phyloP scores from a whole-genome alignment of 805 yeast genomes.

The Wickerhamiella kurtzmanii region DNA sequence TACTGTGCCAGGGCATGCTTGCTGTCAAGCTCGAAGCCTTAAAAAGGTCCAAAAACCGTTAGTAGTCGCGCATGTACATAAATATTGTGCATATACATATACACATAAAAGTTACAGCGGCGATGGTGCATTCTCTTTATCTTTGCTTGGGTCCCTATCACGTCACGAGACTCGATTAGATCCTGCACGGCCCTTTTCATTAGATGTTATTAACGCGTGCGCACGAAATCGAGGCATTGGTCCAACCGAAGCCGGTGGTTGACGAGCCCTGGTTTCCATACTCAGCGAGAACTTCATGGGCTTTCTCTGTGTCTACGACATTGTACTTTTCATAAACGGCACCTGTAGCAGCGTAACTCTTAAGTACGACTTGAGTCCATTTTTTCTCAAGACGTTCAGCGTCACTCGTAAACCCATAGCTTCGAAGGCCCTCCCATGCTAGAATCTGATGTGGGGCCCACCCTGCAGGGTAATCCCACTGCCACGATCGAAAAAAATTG shows the following conservation, averaged over 20 bases:
- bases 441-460: conserved; percentile 98
- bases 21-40: too few species aligned
- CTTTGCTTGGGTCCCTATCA: background rate
- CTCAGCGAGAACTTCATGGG: conserved; percentile 88
- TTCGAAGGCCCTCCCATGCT: conserved; percentile 75
- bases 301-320: conserved; percentile 68
- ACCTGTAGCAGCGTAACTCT: conserved; percentile 83
- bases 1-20: too few species aligned
- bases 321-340: conserved; percentile 92
- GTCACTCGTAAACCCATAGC: conserved; percentile 54
- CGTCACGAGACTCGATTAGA: conserved; percentile 9
- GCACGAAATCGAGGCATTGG: conserved; percentile 67
- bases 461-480: conserved; percentile 96
- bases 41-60: background rate
- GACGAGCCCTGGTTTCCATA: conserved; percentile 98
- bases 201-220: conserved; percentile 56
- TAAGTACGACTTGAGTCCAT: conserved; percentile 83
- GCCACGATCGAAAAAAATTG: conserved; percentile 38
- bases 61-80: background rate
- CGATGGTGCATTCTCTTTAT: background rate
- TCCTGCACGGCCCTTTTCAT: too few species aligned
- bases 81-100: too few species aligned
- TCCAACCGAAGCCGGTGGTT: conserved; percentile 97
- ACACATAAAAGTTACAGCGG: too few species aligned
- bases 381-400: conserved; percentile 65